phyloP scores from a whole-genome alignment of 257 asterid species.

The Oldenlandia corymbosa region DNA sequence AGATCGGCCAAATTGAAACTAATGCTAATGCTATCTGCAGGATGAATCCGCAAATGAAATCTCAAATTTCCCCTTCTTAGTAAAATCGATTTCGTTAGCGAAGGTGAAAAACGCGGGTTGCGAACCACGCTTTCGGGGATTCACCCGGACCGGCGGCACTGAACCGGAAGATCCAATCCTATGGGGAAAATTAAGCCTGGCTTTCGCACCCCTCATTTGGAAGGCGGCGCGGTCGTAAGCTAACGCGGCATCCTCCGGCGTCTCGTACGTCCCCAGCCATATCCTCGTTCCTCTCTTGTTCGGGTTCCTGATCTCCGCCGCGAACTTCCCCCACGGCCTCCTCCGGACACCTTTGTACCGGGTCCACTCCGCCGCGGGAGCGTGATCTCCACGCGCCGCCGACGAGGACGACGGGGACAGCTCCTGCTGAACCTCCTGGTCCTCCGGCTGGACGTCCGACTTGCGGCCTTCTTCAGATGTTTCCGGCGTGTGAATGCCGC shows the following conservation, averaged over 20 bases:
- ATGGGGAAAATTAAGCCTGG: slow-evolving; percentile 10
- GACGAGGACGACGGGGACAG: too few relatives aligned
- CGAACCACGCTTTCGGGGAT: neutral
- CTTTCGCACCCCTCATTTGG: slow-evolving; percentile 11
- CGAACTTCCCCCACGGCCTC: slow-evolving; percentile 23
- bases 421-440: neutral
- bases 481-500: neutral
- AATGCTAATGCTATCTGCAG: too few relatives aligned
- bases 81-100: too few relatives aligned
- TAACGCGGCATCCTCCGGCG: slow-evolving; percentile 21
- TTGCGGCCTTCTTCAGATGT: too few relatives aligned
- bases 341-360: slow-evolving; percentile 18
- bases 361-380: slow-evolving; percentile 4
- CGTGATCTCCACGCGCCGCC: neutral
- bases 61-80: too few relatives aligned
- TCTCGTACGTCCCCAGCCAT: slow-evolving; percentile 22
- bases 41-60: too few relatives aligned
- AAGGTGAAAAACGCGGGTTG: too few relatives aligned
- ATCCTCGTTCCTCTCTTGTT: slow-evolving; percentile 11
- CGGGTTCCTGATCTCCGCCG: slow-evolving; percentile 23
- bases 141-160: neutral
- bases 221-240: slow-evolving; percentile 23
- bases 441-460: neutral
- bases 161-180: neutral
- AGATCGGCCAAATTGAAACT: too few relatives aligned